Evolutionary conservation across 192 early-diverging fungal genomes (phyloP), one percentile per base, ranked within the genome.

Genomic region (Backusella mclennaniae): DNA sequence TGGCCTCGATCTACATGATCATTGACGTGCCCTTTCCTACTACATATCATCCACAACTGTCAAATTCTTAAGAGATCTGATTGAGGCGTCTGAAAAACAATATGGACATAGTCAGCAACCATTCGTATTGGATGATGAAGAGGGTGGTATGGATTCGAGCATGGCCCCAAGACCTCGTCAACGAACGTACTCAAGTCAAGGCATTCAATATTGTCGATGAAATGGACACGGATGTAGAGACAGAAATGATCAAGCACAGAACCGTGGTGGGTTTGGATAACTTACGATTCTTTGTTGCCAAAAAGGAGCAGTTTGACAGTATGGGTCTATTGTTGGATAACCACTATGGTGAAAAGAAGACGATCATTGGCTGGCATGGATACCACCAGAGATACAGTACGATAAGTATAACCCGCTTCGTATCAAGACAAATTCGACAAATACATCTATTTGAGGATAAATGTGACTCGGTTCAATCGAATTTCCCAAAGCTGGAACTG

Each of bases 21-120:
- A 92, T 23, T 71, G 89, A 23, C 90, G 89, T 14, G 91, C 92
- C 11, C 83, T 95, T 15, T 84, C 85, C 66, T 96, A 96, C 84
- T 96, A 93, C 76, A 86, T 97, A 73, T 96, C 95, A 31, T 92
- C 90, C 73, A 80, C 91, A n/a, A 91, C 96, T 0, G 86, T 92
- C 21, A 89, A 92, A 73, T 91, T 96, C n/a, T 88, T 91, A 68
- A 87, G 88, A 44, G 94, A 94, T 36, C 79, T 95, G 19, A 85
- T 88, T 17, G 73, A 79, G 33, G 15, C 52, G 6, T 46, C 71
- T 41, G 72, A 80, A 66, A 49, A 35, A 1, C 8, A 38, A 44
- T 42, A 56, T n/a, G 69, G 42, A 6, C 6, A 49, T 19, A 23
- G 23, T 3, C 38, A 41, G 5, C 42, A 71, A 3, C 26, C 26